These are phyloP conservation scores for Alternaria solani DNA, from an alignment of 2,329 filamentous ascomycete genomes.

Conservation along the genomic window DNA sequence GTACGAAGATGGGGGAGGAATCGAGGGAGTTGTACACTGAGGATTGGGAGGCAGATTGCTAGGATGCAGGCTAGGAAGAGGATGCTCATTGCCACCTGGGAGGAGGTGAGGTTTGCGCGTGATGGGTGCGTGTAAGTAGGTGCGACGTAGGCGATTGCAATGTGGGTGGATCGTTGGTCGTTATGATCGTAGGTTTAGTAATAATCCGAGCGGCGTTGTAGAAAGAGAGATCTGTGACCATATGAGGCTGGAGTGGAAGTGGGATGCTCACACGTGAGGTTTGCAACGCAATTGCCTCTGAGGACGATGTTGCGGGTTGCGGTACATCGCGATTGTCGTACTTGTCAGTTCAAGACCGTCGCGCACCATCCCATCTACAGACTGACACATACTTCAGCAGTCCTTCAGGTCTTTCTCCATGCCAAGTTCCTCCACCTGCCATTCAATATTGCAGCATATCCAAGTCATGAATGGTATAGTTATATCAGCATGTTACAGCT, in stretches of 20 bases:
- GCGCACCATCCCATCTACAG: neutral
- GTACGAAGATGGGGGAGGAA: neutral
- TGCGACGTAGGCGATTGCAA: too few species aligned
- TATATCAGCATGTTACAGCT: too few species aligned
- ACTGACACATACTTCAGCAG: too few species aligned
- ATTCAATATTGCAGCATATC: too few species aligned
- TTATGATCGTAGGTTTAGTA: neutral
- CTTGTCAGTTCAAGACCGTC: neutral
- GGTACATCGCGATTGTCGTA: neutral
- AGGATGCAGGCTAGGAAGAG: conserved; percentile 30
- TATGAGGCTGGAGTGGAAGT: neutral
- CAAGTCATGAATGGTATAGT: too few species aligned
- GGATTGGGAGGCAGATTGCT: conserved; percentile 34
- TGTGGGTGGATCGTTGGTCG: neutral
- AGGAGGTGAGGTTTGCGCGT: neutral
- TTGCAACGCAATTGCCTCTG: neutral
- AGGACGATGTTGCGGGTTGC: neutral
- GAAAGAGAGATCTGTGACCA: neutral
- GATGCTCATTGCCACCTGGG: conserved; percentile 14
- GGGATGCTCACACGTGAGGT: neutral
- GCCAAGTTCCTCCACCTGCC: too few species aligned
- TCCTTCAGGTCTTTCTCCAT: too few species aligned
- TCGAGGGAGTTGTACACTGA: conserved; percentile 34
- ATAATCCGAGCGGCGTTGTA: neutral
- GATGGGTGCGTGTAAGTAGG: neutral